These are phyloP conservation scores for Dactylella cylindrospora DNA, from an alignment of 2,329 filamentous ascomycete genomes.

Conservation along the genomic window DNA sequence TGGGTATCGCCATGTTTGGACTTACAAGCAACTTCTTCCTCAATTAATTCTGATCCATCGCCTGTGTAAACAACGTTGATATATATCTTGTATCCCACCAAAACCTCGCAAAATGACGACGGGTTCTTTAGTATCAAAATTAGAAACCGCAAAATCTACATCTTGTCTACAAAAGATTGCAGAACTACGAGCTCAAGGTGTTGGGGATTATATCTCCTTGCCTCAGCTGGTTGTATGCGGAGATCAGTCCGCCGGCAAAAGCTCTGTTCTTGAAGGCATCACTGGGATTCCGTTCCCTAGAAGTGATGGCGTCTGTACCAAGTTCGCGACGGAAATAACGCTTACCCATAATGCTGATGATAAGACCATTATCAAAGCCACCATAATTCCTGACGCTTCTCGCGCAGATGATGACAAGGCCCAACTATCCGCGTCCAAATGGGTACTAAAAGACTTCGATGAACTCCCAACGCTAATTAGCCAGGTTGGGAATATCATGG, in stretches of 20 bases:
- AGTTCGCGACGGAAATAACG: constrained; percentile 40
- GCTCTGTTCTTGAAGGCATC: constrained; percentile 41
- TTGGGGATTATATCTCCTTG: constrained; percentile 41
- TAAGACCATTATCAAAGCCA: constrained; percentile 2
- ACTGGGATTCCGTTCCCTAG: constrained; percentile 25
- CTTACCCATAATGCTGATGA: constrained; percentile 24
- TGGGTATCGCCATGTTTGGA: too few species aligned
- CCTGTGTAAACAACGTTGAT: too few species aligned
- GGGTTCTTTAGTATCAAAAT: neutral
- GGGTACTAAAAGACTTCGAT: neutral
- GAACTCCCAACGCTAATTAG: constrained; percentile 12
- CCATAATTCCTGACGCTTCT: constrained; percentile 7
- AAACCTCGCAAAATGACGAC: constrained; percentile 7
- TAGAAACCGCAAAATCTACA: constrained; percentile 9
- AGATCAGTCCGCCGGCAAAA: constrained; percentile 44
- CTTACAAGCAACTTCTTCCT: too few species aligned
- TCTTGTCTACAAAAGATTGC: constrained; percentile 30
- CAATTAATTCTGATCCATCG: too few species aligned
- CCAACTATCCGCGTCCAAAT: neutral
- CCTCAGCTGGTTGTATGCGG: constrained; percentile 44
- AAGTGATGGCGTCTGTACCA: constrained; percentile 37
- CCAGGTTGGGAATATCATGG: constrained; percentile 8
- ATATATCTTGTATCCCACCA: too few species aligned
- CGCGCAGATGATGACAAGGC: constrained; percentile 12
- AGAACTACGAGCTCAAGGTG: constrained; percentile 22